Base-by-base conservation (phyloP, 2,329 filamentous ascomycete genomes). In the Herpotrichia juniperi region DNA sequence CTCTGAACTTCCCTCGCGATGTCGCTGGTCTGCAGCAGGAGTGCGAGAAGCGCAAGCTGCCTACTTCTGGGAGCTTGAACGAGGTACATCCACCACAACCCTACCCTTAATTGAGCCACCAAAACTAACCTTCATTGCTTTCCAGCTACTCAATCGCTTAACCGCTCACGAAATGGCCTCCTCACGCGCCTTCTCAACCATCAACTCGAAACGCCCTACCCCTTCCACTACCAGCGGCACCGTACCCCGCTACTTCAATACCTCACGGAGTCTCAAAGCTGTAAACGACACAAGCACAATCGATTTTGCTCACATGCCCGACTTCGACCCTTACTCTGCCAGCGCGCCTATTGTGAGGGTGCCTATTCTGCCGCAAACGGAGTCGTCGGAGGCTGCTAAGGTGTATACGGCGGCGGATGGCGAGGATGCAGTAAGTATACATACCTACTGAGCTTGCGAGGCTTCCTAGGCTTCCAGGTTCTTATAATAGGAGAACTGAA, bases 291-390 rank as follows among this genome's bases (percentile, higher is more conserved):
- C 72, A 53, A 85, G 83, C 34, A 84, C 84, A 35, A 83, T 87
- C 53, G 85, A 87, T 75, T 86, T 87, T 64, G 80, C 80, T 61
- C 86, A 81, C 74, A 76, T 87, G 59, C 85, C 85, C 30, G 76
- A 77, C 49, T 75, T 79, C 59, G 74, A 79, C 45, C 70, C 78
- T 26, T 76, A 80, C 44, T 59, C 67, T 12, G 52, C 70, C 12
- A 57, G 68, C 40, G 64, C 68, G 24, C 66, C 75, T 4, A 66
- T 73, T 30, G 66, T 79, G 10, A 76, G 78, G 43, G 77, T 84
- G 39, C 83, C 83, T 51, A 77, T 84, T 58, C 72, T 83, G 43
- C 62, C 70, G 39, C 65, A 65, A 53, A 65, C 62, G 28, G 43
- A 57, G 25, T 48, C 56, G 2, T 54, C 55, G 8, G 39, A 61